Evolutionary conservation across 352 stramenopile species (phyloP), one percentile per base, ranked within the genome.

Genomic region (Lagenidium sp.): DNA sequence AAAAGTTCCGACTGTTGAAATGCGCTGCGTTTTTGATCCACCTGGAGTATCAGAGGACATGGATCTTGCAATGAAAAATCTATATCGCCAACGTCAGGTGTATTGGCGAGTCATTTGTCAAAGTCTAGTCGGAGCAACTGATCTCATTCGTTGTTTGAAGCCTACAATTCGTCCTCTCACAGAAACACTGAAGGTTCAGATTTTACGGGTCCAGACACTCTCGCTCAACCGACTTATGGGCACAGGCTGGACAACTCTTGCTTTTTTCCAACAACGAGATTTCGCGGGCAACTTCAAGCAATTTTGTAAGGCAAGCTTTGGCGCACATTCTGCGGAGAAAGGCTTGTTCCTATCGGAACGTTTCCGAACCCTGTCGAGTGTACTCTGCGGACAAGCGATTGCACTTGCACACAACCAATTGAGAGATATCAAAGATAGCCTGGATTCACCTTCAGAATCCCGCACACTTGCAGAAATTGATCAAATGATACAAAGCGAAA

Each of bases 41-140:
- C n/a, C n/a, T n/a, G n/a, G n/a, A n/a, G n/a, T n/a, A n/a, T n/a
- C n/a, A n/a, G n/a, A n/a, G n/a, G n/a, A n/a, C n/a, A n/a, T n/a
- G n/a, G n/a, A n/a, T n/a, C n/a, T n/a, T n/a, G n/a, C n/a, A n/a
- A n/a, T n/a, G n/a, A n/a, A n/a, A n/a, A n/a, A n/a, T n/a, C n/a
- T n/a, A n/a, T n/a, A n/a, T n/a, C n/a, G n/a, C n/a, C n/a, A n/a
- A n/a, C n/a, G 29, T 55, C 38, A 20, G 7, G 53, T 82, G 20
- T 94, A 94, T 48, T 94, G 82, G 82, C 72, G 63, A 3, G 55
- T 67, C 11, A 86, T 89, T 58, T 69, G 66, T 0, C 65, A 85
- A 49, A 90, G 65, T 36, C 51, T 92, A 34, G 53, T 88, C 13
- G 64, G 76, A 19, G 79, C 79, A 1, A 73, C 68, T 8, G 73